phyloP scores from a whole-genome alignment of 2,329 filamentous ascomycete species.

The Fusarium nanum region DNA sequence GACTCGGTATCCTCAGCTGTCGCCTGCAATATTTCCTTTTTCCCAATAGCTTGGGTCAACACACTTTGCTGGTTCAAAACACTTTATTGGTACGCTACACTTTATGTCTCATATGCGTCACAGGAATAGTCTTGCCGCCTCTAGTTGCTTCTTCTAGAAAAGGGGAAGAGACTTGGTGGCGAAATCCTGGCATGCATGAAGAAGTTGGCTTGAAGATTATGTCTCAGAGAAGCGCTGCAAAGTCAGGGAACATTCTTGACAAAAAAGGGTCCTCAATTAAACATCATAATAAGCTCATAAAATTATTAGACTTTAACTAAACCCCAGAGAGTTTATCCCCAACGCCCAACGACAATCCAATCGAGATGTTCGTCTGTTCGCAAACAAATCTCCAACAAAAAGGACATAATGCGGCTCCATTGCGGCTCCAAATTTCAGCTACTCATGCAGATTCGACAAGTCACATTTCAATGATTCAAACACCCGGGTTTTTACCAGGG shows the following conservation, averaged over 20 bases:
- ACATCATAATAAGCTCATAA: background rate
- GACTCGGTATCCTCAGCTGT: background rate
- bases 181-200: background rate
- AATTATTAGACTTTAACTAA: background rate
- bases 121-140: fast-evolving
- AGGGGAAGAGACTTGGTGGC: too few relatives aligned
- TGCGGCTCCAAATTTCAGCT: too few relatives aligned
- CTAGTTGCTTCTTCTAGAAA: background rate
- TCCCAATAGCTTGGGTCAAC: background rate
- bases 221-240: background rate
- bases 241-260: background rate
- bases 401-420: background rate
- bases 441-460: background rate
- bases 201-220: background rate
- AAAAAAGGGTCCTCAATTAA: background rate
- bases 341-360: background rate
- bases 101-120: background rate
- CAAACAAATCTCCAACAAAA: background rate
- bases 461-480: background rate
- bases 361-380: background rate
- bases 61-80: background rate
- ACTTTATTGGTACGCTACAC: background rate
- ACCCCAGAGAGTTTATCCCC: background rate
- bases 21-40: background rate
- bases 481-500: background rate